Evolutionary conservation across 352 stramenopile genomes (phyloP), one percentile per base, ranked within the genome.

Genomic region (Saprolegnia diclina): DNA sequence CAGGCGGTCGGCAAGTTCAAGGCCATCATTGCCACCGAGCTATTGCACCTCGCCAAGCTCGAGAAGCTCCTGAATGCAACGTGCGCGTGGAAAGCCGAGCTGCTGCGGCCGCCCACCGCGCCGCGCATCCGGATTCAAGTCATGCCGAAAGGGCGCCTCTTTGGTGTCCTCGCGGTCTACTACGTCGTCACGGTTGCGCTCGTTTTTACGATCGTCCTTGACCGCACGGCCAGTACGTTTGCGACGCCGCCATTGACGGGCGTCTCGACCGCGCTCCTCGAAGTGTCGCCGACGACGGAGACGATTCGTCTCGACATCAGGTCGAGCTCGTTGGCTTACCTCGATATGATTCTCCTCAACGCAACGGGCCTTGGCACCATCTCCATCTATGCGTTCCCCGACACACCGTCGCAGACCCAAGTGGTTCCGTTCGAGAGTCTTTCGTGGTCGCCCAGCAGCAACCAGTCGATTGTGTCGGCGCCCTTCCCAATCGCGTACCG

Each of bases 61-160:
- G 52, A 59, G 3, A 59, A 59, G 52, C 52, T 69, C 1, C 29
- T 69, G 1, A 52, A 69, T 21, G 29, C 63, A 10, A 56, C 14
- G 48, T 46, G 45, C 1, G 13, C 48, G 22, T 69, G 63, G 63
- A 42, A 61, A 38, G 3, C 14, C 14, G 63, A 69, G 32, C 63
- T 69, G 50, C 53, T 62, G 13, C 54, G 53, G 26, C 46, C 63
- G 0, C 21, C 46, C 9, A n/a, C 63, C 4, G 19, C 18, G 38
- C 63, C 63, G 0, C 42, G 62, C 53, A 32, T 56, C n/a, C 63
- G 44, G 13, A 44, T 69, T 21, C 29, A 69, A 62, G 45, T 62
- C 5, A 69, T 69, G 63, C 13, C 44, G 1, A 61, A 61, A 16
- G 13, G 10, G 5, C 45, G 50, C 21, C 21, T 69, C n/a, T 0